Base-by-base conservation (phyloP, 441 rosid species). In the Gossypium davidsonii region DNA sequence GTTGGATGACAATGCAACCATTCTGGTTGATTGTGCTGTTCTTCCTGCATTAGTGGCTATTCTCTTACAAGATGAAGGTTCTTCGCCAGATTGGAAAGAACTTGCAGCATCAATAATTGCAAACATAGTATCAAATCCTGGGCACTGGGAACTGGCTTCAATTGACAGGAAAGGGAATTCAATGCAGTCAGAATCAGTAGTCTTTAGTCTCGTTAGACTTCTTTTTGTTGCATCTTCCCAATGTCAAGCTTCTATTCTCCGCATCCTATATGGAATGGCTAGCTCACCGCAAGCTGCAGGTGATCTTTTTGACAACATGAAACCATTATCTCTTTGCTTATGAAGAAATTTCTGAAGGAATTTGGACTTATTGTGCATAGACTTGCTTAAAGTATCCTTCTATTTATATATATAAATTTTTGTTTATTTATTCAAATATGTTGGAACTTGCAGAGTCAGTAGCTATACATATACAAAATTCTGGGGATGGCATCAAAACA, bases 261-360 rank as follows among this genome's bases (percentile, higher is more conserved):
- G 28, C 26, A 63, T 83, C 75, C 71, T 83, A 37, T 73, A 64
- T 52, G 84, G 84, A 42, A 56, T 83, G 57, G 79, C 84, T n/a
- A 79, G 78, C 26, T 82, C 87, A 48, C 85, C 85, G 31, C 79
- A 76, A 58, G 85, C 85, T 23, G 75, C 79, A 76, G 87, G 87
- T 83, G 75, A 74, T 28, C 62, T 6, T 25, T 57, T 62, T 62
- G 51, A 28, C 72, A 49, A 11, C 49, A 31, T 76, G 57, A 11
- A 10, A 31, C 51, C 14, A 49, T 46, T 23, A 5, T 55, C 0
- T 69, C 64, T 68, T 59, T 49, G 42, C 48, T 57, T 68, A 26
- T 67, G 28, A 26, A 25, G 52, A 49, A 9, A 73, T 34, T 59
- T 25, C 10, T 25, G 18, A 39, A 37, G 39, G 39, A 67, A 15